phyloP scores from a whole-genome alignment of 1,284 basidiomycete species.

The Exsudoporus floridanus region DNA sequence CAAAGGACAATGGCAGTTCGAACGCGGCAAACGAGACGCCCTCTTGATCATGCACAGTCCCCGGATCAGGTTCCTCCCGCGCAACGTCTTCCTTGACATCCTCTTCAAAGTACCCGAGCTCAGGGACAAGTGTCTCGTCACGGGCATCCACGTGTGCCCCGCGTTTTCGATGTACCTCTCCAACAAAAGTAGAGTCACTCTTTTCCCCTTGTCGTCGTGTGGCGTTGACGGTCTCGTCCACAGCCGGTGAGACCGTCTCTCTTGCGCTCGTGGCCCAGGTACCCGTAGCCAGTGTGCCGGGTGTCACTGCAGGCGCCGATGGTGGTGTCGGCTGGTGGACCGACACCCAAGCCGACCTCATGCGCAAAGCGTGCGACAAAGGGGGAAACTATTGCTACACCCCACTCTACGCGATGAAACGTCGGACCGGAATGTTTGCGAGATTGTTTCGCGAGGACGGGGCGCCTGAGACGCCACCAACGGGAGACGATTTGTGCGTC shows the following conservation, averaged over 20 bases:
- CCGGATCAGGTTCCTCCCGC: constrained; percentile 19
- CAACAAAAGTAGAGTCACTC: constrained; percentile 18
- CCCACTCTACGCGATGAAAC: constrained; percentile 27
- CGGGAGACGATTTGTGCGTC: constrained; percentile 8
- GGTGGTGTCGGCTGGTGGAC: constrained; percentile 20
- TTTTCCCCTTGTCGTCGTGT: background rate
- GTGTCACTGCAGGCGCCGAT: constrained; percentile 3
- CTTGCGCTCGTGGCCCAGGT: constrained; percentile 18
- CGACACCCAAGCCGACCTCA: constrained; percentile 11
- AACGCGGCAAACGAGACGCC: constrained; percentile 25
- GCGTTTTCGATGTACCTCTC: constrained; percentile 33
- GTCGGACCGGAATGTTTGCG: background rate
- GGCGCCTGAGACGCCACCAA: background rate
- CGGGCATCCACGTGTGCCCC: constrained; percentile 22
- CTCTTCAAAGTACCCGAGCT: constrained; percentile 22
- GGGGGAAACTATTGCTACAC: constrained; percentile 19
- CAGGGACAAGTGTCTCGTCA: constrained; percentile 30
- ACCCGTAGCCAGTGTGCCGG: constrained; percentile 9
- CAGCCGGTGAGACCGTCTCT: constrained; percentile 28
- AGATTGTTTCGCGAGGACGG: constrained; percentile 14
- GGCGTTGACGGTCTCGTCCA: background rate
- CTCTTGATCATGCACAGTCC: constrained; percentile 31
- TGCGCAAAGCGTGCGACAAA: constrained; percentile 20
- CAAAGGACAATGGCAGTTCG: constrained; percentile 32
- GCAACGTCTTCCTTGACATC: constrained; percentile 9